Base-by-base conservation (phyloP, 371 early-diverging fungal genomes). In the Gilbertella persicaria region DNA sequence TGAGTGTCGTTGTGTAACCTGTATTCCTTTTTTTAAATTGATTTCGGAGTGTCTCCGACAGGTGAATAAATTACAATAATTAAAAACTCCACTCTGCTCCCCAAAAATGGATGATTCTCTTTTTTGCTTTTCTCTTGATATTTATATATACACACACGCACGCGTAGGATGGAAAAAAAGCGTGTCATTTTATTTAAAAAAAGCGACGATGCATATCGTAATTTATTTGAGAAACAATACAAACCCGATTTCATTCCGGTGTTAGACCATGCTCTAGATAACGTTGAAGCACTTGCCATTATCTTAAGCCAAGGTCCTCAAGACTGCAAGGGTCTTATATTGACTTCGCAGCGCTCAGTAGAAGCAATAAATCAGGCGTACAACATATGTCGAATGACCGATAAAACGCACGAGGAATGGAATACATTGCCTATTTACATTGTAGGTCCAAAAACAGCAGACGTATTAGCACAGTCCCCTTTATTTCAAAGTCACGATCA, bases 401-500 rank as follows among this genome's bases (percentile, higher is more conserved):
- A 42, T 6, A 21, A 36, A 13, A 36, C 43, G n/a, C 13, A 10
- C 4, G 28, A 45, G 3, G 48, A 53, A 41, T 73, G 73, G 76
- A 44, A 37, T 7, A 14, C 6, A 0, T 12, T 70, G 13, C 68
- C 73, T 5, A 35, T 71, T 16, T 82, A 60, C 48, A 64, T 75
- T 28, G 80, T 85, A n/a, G 86, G 86, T 1, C 60, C 60, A 16
- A 69, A 73, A 24, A 81, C 86, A 8, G 78, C 73, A 7, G 23
- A 51, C 9, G 52, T 40, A 21, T 56, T 75, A n/a, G 29, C 10
- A 2, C 45, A 55, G 8, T 29, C 55, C 0, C 60, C 64, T 0
- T 70, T 72, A 16, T 72, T 68, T 68, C 25, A 40, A 19, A 9
- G 4, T 33, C 19, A 17, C 16, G 46, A 39, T 5, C n/a, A 40